Conservation (phyloP, 306 rosid genomes). For the Senna siamea region DNA sequence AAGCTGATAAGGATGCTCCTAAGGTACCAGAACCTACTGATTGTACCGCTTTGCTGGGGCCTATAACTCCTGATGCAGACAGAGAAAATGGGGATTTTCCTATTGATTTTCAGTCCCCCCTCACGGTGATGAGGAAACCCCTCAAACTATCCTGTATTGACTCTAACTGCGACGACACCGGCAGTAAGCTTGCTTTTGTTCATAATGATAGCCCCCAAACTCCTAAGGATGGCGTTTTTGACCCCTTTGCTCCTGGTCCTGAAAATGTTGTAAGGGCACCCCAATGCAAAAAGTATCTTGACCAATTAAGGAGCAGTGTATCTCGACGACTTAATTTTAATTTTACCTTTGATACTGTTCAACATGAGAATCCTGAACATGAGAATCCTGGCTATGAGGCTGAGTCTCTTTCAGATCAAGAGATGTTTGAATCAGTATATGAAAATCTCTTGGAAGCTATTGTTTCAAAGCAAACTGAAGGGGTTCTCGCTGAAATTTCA, state of each 20-base stretch:
- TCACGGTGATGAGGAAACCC: constrained; percentile 50
- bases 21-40: constrained; percentile 28
- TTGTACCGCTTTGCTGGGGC: constrained; percentile 39
- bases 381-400: no score
- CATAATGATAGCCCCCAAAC: constrained; percentile 60
- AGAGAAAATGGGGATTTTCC: constrained; percentile 63
- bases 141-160: constrained; percentile 26
- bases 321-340: constrained; percentile 66
- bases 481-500: background rate
- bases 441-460: constrained; percentile 65
- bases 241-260: constrained; percentile 76
- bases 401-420: constrained; percentile 58
- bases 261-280: constrained; percentile 60
- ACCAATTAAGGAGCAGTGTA: constrained; percentile 41
- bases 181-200: constrained; percentile 18
- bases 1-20: constrained; percentile 33
- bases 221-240: constrained; percentile 65
- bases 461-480: constrained; percentile 36
- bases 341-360: constrained; percentile 24
- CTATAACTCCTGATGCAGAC: constrained; percentile 66
- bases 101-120: constrained; percentile 47
- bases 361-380: constrained; percentile 2
- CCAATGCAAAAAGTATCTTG: constrained; percentile 46
- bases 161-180: constrained; percentile 29
- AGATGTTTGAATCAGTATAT: constrained; percentile 61